Percentiles rank a stretch among this genome's conserved stretches.
Conservation (phyloP, 345 rosid genomes). For the Rhodomyrtus tomentosa region DNA sequence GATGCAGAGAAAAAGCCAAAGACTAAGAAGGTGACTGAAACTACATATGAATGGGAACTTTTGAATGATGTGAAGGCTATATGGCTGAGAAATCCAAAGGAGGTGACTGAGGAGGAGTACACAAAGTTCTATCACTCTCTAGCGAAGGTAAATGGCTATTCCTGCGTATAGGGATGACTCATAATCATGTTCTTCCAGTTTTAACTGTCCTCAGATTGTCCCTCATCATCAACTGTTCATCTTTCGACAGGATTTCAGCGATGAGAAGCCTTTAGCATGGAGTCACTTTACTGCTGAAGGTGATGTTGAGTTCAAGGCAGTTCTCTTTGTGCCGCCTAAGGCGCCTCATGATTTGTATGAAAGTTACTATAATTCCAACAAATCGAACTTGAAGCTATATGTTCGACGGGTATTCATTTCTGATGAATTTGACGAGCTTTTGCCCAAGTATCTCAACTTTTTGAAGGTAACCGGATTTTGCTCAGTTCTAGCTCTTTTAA, state of each 20-base stretch:
- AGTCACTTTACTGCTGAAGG: constrained; percentile 96
- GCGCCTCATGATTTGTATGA: constrained; percentile 92
- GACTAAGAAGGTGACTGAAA: constrained; percentile 78
- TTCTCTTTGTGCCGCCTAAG: constrained; percentile 89
- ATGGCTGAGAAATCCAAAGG: constrained; percentile 95
- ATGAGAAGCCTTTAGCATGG: constrained; percentile 86
- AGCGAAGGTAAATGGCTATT: constrained; percentile 47
- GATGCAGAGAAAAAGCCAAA: constrained; percentile 66
- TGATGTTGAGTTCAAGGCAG: constrained; percentile 94
- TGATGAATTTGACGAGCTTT: constrained; percentile 93
- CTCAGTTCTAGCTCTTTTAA: not conserved
- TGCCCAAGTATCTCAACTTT: constrained; percentile 90
- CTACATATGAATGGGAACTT: constrained; percentile 81
- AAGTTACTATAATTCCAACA: constrained; percentile 81
- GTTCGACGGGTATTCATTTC: constrained; percentile 97
- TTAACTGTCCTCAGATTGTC: not conserved
- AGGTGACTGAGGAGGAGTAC: constrained; percentile 91
- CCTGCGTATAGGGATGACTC: not conserved
- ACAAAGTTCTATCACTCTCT: constrained; percentile 77
- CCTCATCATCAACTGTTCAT: not conserved
- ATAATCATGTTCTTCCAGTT: not conserved
- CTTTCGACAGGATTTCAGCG: constrained; percentile 58
- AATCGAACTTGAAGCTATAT: constrained; percentile 85
- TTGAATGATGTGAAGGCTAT: constrained; percentile 94
- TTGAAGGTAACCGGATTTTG: constrained; percentile 40